Evolutionary conservation across 805 yeast species (phyloP), one percentile per base, ranked within the genome.

Genomic region (Wickerhamiella lipophila): DNA sequence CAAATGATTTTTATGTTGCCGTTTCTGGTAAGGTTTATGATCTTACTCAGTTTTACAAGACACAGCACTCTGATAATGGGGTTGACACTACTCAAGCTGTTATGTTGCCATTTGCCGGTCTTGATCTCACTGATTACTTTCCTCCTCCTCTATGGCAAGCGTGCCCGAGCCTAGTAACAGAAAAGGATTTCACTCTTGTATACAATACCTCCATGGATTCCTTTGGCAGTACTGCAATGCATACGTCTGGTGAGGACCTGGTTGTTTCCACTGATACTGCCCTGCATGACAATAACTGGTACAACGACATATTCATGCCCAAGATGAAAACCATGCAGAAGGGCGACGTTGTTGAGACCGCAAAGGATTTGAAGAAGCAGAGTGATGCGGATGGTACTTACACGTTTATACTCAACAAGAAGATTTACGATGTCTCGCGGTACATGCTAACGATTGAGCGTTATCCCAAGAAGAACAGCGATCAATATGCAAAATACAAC

Each of bases 21-120:
- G 60, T 68, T 26, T 64, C 59, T 34, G 72, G 72, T 19, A 56
- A 55, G 8, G 72, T 68, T 1, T 68, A 68, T 47, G 72, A 68
- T 45, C 57, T 68, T 47, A 60, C 71, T 29, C 62, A 65, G 48
- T 68, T 68, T 51, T 67, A 68, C 60, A 57, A 50, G 22, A 43
- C 51, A 34, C 71, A 68, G 59, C 72, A 68, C 49, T 67, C 71
- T 7, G 72, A 68, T 49, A 65, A 57, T 23, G 64, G 64, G 6
- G 51, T 60, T 49, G 49, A 58, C 35, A 64, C 70, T 6, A 62
- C 63, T 0, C 26, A 61, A 1, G 51, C 60, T 2, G 47, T 29
- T 11, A 68, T 68, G 72, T 38, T 66, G 49, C 53, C 53, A 12
- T 61, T 67, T 50, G 72, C 72, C 1, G 72, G 72, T 18, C 56